Percentiles rank a stretch among this genome's conserved stretches.
phyloP scores from a whole-genome alignment of 1,284 basidiomycete species.

The Fomitopsis schrenkii region DNA sequence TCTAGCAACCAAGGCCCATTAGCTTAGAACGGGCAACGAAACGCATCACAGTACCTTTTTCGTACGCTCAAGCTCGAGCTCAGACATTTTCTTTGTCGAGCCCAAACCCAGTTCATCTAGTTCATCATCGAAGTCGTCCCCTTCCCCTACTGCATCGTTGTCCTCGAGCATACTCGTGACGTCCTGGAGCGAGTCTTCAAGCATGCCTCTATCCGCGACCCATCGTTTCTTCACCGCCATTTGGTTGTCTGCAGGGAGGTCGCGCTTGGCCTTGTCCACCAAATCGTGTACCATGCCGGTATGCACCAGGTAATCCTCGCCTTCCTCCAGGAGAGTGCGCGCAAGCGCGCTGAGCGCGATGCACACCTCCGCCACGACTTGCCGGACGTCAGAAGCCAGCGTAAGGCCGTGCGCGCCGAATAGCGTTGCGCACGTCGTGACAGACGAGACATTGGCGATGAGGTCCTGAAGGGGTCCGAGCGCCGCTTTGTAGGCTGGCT shows the following conservation, averaged over 20 bases:
- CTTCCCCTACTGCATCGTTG: constrained; percentile 20
- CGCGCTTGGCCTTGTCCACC: constrained; percentile 49
- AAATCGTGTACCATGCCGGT: constrained; percentile 64
- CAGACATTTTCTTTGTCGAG: constrained; percentile 24
- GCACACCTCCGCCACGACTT: constrained; percentile 42
- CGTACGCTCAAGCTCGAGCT: constrained; percentile 22
- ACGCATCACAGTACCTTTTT: constrained; percentile 20
- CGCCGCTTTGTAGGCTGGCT: constrained; percentile 52
- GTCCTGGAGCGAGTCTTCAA: constrained; percentile 62
- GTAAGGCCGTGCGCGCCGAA: constrained; percentile 52
- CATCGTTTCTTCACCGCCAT: constrained; percentile 56
- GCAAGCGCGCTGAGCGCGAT: constrained; percentile 40
- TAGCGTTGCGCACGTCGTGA: constrained; percentile 55
- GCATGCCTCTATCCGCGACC: constrained; percentile 48
- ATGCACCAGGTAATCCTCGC: constrained; percentile 50
- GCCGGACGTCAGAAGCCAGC: constrained; percentile 45
- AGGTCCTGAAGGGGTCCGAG: constrained; percentile 56
- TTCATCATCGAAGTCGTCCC: constrained; percentile 36
- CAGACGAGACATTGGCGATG: constrained; percentile 44
- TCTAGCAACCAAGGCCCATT: constrained; percentile 30
- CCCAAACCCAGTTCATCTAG: constrained; percentile 67
- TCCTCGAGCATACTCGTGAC: constrained; percentile 51
- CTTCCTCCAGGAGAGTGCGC: constrained; percentile 31
- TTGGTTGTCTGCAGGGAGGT: constrained; percentile 54
- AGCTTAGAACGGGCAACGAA: neutral